A percentile compares a stretch with the other conserved stretches of the same genome.
These are phyloP conservation scores for Phytopythium kandeliae DNA, from an alignment of 352 stramenopile species.

Conservation along the genomic window DNA sequence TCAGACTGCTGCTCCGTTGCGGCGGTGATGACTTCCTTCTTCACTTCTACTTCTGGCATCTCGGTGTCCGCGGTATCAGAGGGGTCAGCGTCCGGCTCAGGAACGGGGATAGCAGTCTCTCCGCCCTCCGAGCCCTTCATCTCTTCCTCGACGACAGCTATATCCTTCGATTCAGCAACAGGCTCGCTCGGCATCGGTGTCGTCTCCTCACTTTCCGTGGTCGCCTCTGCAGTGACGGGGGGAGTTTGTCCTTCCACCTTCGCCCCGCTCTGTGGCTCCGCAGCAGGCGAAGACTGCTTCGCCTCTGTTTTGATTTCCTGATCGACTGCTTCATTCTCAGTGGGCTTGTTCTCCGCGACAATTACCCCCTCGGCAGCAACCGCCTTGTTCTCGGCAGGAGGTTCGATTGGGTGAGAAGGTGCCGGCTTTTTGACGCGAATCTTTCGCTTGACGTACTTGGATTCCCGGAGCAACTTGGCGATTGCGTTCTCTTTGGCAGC, in stretches of 20 bases:
- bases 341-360: too few species aligned
- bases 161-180: not conserved
- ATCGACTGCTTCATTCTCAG: not conserved
- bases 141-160: not conserved
- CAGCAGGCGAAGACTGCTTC: not conserved
- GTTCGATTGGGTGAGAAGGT: not conserved
- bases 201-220: not conserved
- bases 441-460: constrained; percentile 53
- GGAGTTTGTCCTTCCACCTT: constrained; percentile 14
- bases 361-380: not conserved
- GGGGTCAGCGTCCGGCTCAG: not conserved
- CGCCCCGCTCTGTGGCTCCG: not conserved
- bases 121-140: not conserved
- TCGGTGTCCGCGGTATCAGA: not conserved
- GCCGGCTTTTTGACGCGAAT: constrained; percentile 17
- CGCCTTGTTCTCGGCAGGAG: not conserved
- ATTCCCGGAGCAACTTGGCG: constrained; percentile 14
- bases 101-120: not conserved
- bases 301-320: not conserved
- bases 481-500: constrained; percentile 1
- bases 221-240: not conserved
- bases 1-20: not conserved
- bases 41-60: constrained; percentile 12
- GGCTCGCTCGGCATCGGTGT: not conserved
- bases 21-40: constrained; percentile 14